Evolutionary conservation across 495 filamentous ascomycete species (phyloP), one percentile per base, ranked within the genome.

Genomic region (Penicillium simplicissimum): DNA sequence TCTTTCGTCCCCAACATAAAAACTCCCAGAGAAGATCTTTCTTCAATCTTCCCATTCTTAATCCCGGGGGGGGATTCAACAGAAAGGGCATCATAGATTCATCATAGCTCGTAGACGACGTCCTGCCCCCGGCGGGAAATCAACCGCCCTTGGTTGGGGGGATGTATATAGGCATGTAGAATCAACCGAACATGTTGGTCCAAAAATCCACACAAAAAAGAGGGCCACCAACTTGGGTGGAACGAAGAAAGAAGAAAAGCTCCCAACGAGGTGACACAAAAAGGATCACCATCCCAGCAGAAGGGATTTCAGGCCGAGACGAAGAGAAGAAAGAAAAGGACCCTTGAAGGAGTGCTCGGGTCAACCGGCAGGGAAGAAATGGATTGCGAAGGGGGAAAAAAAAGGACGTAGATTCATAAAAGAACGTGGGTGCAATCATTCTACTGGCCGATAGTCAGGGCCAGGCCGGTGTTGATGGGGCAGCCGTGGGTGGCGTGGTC

Each of bases 401-500:
- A 42, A 42, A 13, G 58, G 55, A 58, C 8, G 48, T 38, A 49
- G 37, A 37, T 47, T n/a, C 8, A 37, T 3, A 34, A 10, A 10
- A 47, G 40, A 55, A 34, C 15, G 31, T 34, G 15, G 19, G 19
- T 53, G 51, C 51, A 47, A 40, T 17, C 58, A 58, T 63, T 65
- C n/a, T 75, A 71, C 66, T 72, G 67, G 55, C 76, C 76, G 25
- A 79, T 66, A 47, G 56, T 73, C 57, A 81, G 48, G 34, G 63
- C 65, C 60, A 81, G 74, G 49, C 64, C 66, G 51, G 79, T 81
- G 66, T 77, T 57, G 58, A 77, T 71, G 35, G 75, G 76, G 73
- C 78, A 81, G 54, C 76, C 74, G 68, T 79, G 78, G 38, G 77
- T 81, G 53, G 77, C 78, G 34, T 76, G 68, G 71, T 81, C 69